phyloP scores from a whole-genome alignment of 1,284 basidiomycete genomes.

The Dichomitus squalens region DNA sequence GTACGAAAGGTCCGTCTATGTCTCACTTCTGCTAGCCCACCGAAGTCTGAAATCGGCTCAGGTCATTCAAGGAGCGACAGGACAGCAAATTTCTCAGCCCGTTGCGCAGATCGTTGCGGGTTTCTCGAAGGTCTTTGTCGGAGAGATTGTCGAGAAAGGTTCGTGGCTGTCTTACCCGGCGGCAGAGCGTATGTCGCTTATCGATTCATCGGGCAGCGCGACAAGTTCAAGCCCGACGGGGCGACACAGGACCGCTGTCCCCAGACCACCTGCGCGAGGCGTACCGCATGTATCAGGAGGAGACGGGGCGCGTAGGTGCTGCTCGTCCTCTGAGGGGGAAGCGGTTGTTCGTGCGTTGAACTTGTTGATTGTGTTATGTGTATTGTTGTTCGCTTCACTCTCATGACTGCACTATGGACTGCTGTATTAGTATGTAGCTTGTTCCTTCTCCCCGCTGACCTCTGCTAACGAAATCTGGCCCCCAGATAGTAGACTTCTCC shows the following conservation, averaged over 20 bases:
- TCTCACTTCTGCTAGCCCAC: not conserved
- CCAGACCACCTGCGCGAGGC: conserved; percentile 90
- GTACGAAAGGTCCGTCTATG: conserved; percentile 66
- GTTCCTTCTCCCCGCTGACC: no score
- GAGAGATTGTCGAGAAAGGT: conserved; percentile 91
- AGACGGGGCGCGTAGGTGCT: conserved; percentile 78
- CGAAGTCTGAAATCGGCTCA: conserved; percentile 29
- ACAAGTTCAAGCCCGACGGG: conserved; percentile 69
- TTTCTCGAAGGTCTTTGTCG: conserved; percentile 90
- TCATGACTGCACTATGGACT: no score
- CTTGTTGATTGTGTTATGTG: not conserved
- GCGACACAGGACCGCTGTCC: conserved; percentile 77
- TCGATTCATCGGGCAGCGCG: conserved; percentile 54
- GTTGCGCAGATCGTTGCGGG: conserved; percentile 89
- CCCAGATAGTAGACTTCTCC: no score
- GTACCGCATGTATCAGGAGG: conserved; percentile 79
- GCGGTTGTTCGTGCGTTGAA: conserved; percentile 62
- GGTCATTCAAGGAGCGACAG: conserved; percentile 84
- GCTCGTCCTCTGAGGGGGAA: conserved; percentile 69
- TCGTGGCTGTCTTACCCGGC: conserved; percentile 11
- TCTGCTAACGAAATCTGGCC: no score
- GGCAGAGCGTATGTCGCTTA: not conserved
- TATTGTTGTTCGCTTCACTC: not conserved
- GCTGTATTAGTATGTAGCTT: no score
- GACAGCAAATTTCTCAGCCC: conserved; percentile 83